Conservation (phyloP, 805 yeast species). For the Wickerhamiella bombiphila region DNA sequence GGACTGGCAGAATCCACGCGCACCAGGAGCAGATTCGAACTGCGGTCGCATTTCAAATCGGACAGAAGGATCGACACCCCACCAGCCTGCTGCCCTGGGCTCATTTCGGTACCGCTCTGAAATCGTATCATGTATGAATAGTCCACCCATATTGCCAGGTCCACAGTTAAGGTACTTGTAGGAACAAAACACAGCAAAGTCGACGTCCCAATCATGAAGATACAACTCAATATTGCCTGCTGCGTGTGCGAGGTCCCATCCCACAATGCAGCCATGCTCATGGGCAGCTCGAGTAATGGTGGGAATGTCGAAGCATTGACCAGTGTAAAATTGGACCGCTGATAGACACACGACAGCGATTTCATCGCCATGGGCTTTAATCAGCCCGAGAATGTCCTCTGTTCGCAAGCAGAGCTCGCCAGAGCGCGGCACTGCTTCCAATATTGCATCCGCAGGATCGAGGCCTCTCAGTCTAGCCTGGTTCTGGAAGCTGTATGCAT, state of each 20-base stretch:
- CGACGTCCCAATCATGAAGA: conserved; percentile 80
- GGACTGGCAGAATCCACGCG: conserved; percentile 76
- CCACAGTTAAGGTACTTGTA: conserved; percentile 86
- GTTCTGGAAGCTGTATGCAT: conserved; percentile 70
- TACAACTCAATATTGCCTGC: conserved; percentile 69
- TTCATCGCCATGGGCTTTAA: conserved; percentile 42
- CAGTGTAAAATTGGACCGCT: conserved; percentile 86
- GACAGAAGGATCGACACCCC: conserved; percentile 67
- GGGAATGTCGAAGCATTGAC: conserved; percentile 67
- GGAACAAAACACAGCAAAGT: conserved; percentile 90
- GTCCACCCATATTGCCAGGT: conserved; percentile 86
- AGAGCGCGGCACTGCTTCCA: conserved; percentile 48
- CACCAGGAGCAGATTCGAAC: conserved; percentile 73
- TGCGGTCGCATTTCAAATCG: conserved; percentile 68
- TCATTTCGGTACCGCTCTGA: conserved; percentile 14
- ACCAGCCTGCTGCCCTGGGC: conserved; percentile 90
- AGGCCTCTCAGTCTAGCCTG: conserved; percentile 49
- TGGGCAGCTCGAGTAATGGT: conserved; percentile 55
- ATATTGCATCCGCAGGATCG: conserved; percentile 38
- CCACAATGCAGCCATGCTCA: conserved; percentile 36
- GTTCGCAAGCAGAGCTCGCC: conserved; percentile 47
- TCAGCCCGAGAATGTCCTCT: conserved; percentile 41
- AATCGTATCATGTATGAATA: conserved; percentile 48
- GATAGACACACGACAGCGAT: conserved; percentile 67
- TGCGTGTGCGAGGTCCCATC: conserved; percentile 96